Percentiles rank a stretch among this genome's conserved stretches.
Evolutionary conservation across 2,329 filamentous ascomycete genomes (phyloP).

Genomic region (Knufia fluminis): DNA sequence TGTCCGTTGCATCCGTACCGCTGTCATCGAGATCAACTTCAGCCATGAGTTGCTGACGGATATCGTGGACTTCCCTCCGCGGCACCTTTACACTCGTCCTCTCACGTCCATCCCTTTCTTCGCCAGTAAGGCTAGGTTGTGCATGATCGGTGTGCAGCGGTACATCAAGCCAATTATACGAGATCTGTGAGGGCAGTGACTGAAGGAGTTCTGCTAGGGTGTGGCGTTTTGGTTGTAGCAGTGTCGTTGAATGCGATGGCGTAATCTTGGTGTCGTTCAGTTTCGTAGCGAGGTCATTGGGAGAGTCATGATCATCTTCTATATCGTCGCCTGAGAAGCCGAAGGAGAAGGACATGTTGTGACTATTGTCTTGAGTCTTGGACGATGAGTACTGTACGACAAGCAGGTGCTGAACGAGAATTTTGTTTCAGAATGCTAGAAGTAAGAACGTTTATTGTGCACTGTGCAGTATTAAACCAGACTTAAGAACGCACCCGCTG

Average conservation of each 20-base stretch:
- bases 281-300: constrained; percentile 25
- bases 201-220: constrained; percentile 42
- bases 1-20: constrained; percentile 28
- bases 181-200: constrained; percentile 50
- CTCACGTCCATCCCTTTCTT: neutral
- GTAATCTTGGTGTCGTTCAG: constrained; percentile 7
- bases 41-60: constrained; percentile 55
- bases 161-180: constrained; percentile 45
- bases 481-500: no score
- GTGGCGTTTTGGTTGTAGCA: constrained; percentile 31
- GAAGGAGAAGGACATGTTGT: constrained; percentile 41
- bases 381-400: no score
- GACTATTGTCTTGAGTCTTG: neutral
- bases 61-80: constrained; percentile 54
- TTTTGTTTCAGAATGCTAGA: no score
- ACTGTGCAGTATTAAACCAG: no score
- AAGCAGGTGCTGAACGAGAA: no score
- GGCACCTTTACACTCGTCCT: neutral
- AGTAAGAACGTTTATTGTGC: no score
- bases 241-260: constrained; percentile 21
- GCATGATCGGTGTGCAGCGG: constrained; percentile 28
- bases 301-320: constrained; percentile 37
- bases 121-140: no score
- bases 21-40: constrained; percentile 37
- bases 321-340: constrained; percentile 52